Evolutionary conservation across 78 protist genomes (phyloP).

Genomic region (Pigoraptor vietnamica): DNA sequence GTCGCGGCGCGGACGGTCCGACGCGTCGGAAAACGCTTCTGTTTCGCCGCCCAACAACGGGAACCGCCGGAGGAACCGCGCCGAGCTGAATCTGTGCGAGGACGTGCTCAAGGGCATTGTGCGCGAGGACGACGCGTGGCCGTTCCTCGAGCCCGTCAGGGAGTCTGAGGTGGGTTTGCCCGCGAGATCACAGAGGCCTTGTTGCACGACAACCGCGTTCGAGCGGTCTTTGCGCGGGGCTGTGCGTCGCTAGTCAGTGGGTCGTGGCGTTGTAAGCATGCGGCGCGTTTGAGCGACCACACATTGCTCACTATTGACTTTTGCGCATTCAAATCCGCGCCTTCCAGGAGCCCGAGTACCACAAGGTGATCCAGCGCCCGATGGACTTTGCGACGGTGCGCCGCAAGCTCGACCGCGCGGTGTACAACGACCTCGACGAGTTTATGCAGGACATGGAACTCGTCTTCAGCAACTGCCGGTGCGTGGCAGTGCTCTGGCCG

Average conservation of each 20-base stretch:
- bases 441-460: constrained; percentile 22
- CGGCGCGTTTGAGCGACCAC: too few relatives aligned
- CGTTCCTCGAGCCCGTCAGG: constrained; percentile 37
- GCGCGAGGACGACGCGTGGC: constrained; percentile 9
- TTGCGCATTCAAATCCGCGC: too few relatives aligned
- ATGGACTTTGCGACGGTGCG: constrained; percentile 51
- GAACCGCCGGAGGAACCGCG: background rate
- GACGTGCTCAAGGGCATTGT: background rate
- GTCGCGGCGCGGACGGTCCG: background rate
- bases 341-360: constrained; percentile 24
- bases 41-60: background rate
- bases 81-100: background rate
- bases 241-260: too few relatives aligned
- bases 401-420: background rate
- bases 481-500: too few relatives aligned
- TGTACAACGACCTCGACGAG: background rate
- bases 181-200: too few relatives aligned
- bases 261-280: too few relatives aligned
- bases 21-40: too few relatives aligned
- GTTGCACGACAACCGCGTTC: too few relatives aligned
- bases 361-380: constrained; percentile 41
- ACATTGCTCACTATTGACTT: too few relatives aligned
- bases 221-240: too few relatives aligned
- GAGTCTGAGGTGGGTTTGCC: background rate
- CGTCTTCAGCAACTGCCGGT: constrained; percentile 17